Evolutionary conservation across 176 grass and related monocot genomes (phyloP).

Genomic region (Eleusine indica): DNA sequence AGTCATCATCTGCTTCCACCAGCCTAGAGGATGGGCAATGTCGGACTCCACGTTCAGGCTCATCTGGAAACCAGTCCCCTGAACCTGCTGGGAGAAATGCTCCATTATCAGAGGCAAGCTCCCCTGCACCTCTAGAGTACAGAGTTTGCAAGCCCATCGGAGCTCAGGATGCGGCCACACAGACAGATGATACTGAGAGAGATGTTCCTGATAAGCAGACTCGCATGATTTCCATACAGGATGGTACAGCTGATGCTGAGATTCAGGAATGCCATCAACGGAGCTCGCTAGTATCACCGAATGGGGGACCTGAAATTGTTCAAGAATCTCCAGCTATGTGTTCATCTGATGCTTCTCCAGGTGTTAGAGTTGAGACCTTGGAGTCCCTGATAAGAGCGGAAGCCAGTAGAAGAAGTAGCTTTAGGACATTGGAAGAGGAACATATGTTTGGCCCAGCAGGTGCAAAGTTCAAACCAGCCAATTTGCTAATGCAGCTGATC

Average conservation of each 20-base stretch:
- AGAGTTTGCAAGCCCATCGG: constrained; percentile 58
- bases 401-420: constrained; percentile 68
- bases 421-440: constrained; percentile 67
- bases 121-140: constrained; percentile 57
- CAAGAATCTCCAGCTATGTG: constrained; percentile 57
- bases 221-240: constrained; percentile 42
- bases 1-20: constrained; percentile 41
- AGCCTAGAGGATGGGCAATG: constrained; percentile 47
- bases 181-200: constrained; percentile 68
- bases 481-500: constrained; percentile 89
- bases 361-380: constrained; percentile 73
- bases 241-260: constrained; percentile 36
- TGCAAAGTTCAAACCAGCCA: constrained; percentile 71
- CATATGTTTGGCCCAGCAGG: constrained; percentile 52
- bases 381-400: constrained; percentile 92
- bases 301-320: constrained; percentile 35
- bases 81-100: constrained; percentile 34
- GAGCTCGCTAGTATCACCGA: not conserved
- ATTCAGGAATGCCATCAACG: constrained; percentile 45
- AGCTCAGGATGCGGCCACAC: constrained; percentile 85
- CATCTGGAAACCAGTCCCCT: constrained; percentile 57
- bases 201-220: constrained; percentile 21
- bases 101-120: constrained; percentile 61
- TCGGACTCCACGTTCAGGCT: constrained; percentile 43
- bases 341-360: constrained; percentile 52